Evolutionary conservation across 371 early-diverging fungal species (phyloP).

Genomic region (Actinomortierella ambigua): DNA sequence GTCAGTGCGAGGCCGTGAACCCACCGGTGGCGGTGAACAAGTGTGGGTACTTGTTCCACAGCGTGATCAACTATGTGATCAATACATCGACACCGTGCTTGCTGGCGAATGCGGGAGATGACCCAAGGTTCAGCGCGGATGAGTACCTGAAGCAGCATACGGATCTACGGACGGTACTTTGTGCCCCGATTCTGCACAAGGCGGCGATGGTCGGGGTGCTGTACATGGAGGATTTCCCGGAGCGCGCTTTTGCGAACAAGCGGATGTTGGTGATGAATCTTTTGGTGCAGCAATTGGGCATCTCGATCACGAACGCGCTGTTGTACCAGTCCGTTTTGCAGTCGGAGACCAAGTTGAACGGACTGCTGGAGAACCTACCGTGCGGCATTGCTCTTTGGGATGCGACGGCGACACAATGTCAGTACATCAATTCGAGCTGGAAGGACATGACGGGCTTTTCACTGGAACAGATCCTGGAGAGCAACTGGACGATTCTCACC

Average conservation of each 20-base stretch:
- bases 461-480: constrained; percentile 17
- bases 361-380: constrained; percentile 42
- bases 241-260: constrained; percentile 60
- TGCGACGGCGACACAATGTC: constrained; percentile 22
- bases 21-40: constrained; percentile 29
- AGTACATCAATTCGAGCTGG: constrained; percentile 39
- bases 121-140: constrained; percentile 42
- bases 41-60: constrained; percentile 27
- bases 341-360: constrained; percentile 39
- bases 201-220: constrained; percentile 55
- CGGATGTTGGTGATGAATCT: constrained; percentile 60
- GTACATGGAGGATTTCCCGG: constrained; percentile 57
- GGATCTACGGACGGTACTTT: constrained; percentile 58
- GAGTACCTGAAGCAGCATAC: constrained; percentile 44
- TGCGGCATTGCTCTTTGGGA: constrained; percentile 45
- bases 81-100: constrained; percentile 33
- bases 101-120: constrained; percentile 36
- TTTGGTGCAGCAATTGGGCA: constrained; percentile 63
- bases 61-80: constrained; percentile 42
- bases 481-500: constrained; percentile 11
- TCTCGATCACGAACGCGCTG: constrained; percentile 62
- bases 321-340: constrained; percentile 50
- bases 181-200: constrained; percentile 61
- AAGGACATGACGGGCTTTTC: constrained; percentile 36
- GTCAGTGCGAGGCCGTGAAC: constrained; percentile 30